Conservation (phyloP, 192 early-diverging fungal species). For the Kappamyces sp. region DNA sequence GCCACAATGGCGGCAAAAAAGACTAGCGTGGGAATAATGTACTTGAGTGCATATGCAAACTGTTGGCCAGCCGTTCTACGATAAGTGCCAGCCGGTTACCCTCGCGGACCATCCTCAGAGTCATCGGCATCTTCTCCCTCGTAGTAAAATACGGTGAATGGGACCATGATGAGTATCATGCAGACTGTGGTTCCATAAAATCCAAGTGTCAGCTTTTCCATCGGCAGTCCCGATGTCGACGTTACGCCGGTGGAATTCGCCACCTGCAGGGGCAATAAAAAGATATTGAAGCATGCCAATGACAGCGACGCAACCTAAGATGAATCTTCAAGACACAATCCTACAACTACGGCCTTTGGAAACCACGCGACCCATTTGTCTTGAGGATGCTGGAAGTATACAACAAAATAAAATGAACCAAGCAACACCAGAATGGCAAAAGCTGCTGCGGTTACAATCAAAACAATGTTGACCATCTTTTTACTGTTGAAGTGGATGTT, state of each 20-base stretch:
- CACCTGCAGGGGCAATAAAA: constrained; percentile 57
- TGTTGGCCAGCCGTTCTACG: constrained; percentile 27
- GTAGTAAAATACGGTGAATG: constrained; percentile 60
- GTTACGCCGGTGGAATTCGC: constrained; percentile 46
- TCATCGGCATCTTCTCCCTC: constrained; percentile 46
- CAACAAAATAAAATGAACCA: constrained; percentile 51
- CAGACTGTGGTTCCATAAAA: constrained; percentile 44
- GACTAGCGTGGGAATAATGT: constrained; percentile 43
- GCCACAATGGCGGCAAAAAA: constrained; percentile 36
- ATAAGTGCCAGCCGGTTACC: constrained; percentile 16
- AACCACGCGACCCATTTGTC: constrained; percentile 65
- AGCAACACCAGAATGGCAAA: constrained; percentile 52
- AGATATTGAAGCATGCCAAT: constrained; percentile 48
- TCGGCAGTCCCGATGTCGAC: constrained; percentile 40
- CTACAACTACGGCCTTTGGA: constrained; percentile 57
- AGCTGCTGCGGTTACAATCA: constrained; percentile 45
- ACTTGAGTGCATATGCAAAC: constrained; percentile 49
- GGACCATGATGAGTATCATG: constrained; percentile 42
- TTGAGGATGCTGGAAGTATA: constrained; percentile 62
- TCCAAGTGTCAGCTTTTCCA: constrained; percentile 38
- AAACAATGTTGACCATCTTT: constrained; percentile 33
- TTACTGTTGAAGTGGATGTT: background rate
- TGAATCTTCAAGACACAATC: background rate
- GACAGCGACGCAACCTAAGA: constrained; percentile 40
- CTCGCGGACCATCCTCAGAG: constrained; percentile 34